A percentile compares a stretch with the other conserved stretches of the same genome.
Conservation (phyloP, 495 filamentous ascomycete species). For the Aspergillus saccharolyticus region DNA sequence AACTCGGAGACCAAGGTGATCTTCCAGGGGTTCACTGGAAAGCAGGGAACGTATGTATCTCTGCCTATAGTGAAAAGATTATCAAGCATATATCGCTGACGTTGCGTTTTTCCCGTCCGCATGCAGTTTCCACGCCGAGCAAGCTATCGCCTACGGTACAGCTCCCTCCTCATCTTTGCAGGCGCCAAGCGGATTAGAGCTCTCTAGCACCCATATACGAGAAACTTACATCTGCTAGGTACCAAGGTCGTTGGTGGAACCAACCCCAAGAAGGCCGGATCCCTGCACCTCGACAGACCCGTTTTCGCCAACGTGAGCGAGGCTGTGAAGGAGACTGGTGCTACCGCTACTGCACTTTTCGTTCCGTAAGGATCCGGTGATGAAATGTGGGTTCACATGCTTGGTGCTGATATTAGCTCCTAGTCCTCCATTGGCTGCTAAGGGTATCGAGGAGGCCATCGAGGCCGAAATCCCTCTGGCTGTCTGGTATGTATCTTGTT, state of each 20-base stretch:
- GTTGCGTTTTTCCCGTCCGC: conserved; percentile 17
- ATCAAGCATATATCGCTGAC: conserved; percentile 34
- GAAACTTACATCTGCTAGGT: conserved; percentile 51
- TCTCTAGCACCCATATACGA: conserved; percentile 12
- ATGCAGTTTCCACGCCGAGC: conserved; percentile 87
- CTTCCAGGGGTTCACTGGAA: conserved; percentile 97
- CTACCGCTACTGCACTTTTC: conserved; percentile 91
- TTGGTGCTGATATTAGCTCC: conserved; percentile 3
- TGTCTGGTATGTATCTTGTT: conserved; percentile 62
- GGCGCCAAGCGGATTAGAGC: conserved; percentile 8
- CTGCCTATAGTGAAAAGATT: conserved; percentile 1
- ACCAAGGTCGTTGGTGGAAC: conserved; percentile 97
- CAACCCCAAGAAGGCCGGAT: conserved; percentile 97
- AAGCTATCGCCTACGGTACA: conserved; percentile 96
- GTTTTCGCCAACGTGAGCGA: conserved; percentile 89
- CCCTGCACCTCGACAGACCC: conserved; percentile 80
- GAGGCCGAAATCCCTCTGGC: conserved; percentile 85
- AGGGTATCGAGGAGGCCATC: conserved; percentile 95
- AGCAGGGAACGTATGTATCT: conserved; percentile 89
- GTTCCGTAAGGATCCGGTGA: conserved; percentile 64
- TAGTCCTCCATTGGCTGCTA: conserved; percentile 87
- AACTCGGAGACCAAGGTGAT: conserved; percentile 88
- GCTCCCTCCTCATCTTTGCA: conserved; percentile 13
- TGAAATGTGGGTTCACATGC: neutral
- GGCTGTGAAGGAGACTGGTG: conserved; percentile 86